Evolutionary conservation across 805 yeast species (phyloP).

Genomic region (Starmerella roubikii): DNA sequence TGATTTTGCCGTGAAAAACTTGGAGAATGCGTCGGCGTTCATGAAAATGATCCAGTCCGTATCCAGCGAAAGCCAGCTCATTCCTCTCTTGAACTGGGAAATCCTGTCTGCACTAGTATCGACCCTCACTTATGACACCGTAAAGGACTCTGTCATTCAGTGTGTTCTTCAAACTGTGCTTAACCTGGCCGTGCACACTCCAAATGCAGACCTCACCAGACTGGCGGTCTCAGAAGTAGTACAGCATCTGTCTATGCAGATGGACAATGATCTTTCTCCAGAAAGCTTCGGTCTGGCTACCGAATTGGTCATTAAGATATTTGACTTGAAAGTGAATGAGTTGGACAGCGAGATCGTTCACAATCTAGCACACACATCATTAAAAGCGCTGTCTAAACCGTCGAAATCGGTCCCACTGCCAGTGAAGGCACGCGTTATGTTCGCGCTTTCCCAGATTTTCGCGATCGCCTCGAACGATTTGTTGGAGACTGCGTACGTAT

Average conservation of each 20-base stretch:
- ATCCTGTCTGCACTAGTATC: constrained; percentile 44
- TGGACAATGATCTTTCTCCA: constrained; percentile 12
- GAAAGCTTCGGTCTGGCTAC: constrained; percentile 10
- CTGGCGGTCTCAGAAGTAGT: constrained; percentile 1
- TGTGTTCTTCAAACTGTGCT: constrained; percentile 38
- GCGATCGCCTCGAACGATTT: constrained; percentile 18
- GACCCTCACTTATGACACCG: constrained; percentile 39
- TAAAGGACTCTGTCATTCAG: constrained; percentile 57
- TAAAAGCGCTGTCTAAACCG: constrained; percentile 48
- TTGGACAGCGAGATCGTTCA: constrained; percentile 41
- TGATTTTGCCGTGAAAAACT: constrained; percentile 59
- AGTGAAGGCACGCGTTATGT: constrained; percentile 44
- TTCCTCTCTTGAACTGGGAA: constrained; percentile 42
- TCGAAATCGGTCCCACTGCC: constrained; percentile 36
- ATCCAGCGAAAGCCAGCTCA: constrained; percentile 35
- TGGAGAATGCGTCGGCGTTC: constrained; percentile 70
- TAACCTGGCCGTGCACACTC: constrained; percentile 12
- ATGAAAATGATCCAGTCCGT: constrained; percentile 51
- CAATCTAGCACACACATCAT: constrained; percentile 42
- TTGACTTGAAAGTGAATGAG: constrained; percentile 46
- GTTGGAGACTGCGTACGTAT: constrained; percentile 29
- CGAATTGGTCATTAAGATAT: constrained; percentile 24
- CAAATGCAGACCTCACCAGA: neutral
- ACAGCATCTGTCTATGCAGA: constrained; percentile 5
- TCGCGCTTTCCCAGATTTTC: constrained; percentile 43